These are phyloP conservation scores for Crithidia thermophila DNA, from an alignment of 208 protist genomes.

Conservation along the genomic window DNA sequence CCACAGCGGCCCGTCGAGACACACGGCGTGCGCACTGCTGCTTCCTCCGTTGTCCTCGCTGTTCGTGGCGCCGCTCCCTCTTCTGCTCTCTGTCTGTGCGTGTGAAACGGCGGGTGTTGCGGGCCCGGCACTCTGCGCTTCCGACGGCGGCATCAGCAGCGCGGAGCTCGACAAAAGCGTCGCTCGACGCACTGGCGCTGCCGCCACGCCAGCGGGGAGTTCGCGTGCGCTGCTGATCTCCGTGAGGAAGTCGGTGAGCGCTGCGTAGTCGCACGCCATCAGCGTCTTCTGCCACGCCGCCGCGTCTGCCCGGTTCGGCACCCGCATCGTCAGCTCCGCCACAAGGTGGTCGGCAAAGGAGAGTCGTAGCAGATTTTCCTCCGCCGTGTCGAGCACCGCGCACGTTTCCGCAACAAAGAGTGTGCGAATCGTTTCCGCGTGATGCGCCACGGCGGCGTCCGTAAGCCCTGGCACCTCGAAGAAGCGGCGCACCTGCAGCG, in stretches of 20 bases:
- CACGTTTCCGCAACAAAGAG: slow-evolving; percentile 22
- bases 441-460: not conserved
- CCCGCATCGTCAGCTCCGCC: slow-evolving; percentile 11
- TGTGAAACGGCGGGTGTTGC: not conserved
- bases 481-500: slow-evolving; percentile 17
- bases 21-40: slow-evolving; percentile 18
- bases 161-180: slow-evolving; percentile 3
- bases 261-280: slow-evolving; percentile 15
- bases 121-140: not conserved
- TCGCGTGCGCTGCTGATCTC: too few relatives aligned
- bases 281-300: slow-evolving; percentile 3
- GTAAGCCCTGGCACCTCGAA: slow-evolving; percentile 8
- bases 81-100: not conserved
- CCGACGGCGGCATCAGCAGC: not conserved
- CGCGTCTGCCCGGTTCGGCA: not conserved
- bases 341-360: slow-evolving; percentile 6
- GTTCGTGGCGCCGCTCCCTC: not conserved
- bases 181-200: not conserved
- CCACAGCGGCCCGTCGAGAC: slow-evolving; percentile 17
- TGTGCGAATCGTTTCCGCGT: not conserved
- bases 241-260: slow-evolving; percentile 13
- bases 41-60: not conserved
- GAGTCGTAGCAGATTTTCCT: slow-evolving; percentile 10
- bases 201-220: too few relatives aligned
- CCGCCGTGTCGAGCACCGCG: slow-evolving; percentile 9